A percentile compares a stretch with the other conserved stretches of the same genome.
These are phyloP conservation scores for Pisolithus thermaeus DNA, from an alignment of 1,284 basidiomycete genomes.

Conservation along the genomic window DNA sequence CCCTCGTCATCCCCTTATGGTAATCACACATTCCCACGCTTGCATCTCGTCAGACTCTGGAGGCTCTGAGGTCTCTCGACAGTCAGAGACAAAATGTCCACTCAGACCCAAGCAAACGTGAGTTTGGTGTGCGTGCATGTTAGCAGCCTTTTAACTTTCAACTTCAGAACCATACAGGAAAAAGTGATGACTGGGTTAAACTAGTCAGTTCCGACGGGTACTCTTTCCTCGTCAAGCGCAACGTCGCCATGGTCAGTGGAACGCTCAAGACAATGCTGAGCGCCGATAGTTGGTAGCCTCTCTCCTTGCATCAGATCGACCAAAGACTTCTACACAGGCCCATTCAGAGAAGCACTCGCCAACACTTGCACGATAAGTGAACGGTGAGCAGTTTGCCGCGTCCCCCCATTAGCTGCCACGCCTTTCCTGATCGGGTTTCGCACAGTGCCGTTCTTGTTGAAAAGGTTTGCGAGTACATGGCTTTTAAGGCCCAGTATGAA, in stretches of 20 bases:
- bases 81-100: conserved; percentile 14
- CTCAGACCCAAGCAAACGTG: conserved; percentile 14
- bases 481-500: conserved; percentile 70
- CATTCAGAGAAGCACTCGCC: conserved; percentile 45
- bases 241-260: conserved; percentile 46
- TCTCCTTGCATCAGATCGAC: conserved; percentile 13
- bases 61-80: background rate
- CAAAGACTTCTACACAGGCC: conserved; percentile 29
- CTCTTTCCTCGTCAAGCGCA: conserved; percentile 45
- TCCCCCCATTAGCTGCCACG: background rate
- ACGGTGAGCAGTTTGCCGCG: conserved; percentile 30
- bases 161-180: conserved; percentile 8
- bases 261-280: conserved; percentile 41
- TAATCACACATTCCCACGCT: background rate
- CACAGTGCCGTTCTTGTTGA: conserved; percentile 70
- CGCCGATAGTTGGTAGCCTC: conserved; percentile 24
- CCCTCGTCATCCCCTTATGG: background rate
- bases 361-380: conserved; percentile 45
- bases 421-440: conserved; percentile 1
- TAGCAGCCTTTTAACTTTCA: background rate
- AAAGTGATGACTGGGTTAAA: conserved; percentile 44
- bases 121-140: background rate
- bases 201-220: conserved; percentile 48
- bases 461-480: conserved; percentile 78
- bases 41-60: background rate